phyloP scores from a whole-genome alignment of 106 monocot species.

The Platanthera zijinensis region DNA sequence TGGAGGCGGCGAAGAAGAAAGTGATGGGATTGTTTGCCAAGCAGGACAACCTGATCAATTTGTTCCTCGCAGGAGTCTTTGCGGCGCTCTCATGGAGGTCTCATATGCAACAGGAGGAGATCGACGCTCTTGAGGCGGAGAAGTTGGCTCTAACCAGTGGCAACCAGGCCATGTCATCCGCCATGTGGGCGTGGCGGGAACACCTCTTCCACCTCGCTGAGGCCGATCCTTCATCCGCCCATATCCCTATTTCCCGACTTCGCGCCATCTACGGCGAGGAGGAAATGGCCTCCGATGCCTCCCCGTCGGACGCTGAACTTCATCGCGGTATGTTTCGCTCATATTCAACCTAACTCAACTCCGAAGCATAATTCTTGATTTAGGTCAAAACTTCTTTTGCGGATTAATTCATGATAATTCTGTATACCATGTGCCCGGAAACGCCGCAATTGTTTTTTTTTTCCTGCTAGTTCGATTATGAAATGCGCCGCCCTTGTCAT shows the following conservation, averaged over 20 bases:
- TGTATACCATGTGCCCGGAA: not conserved
- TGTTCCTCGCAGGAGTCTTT: slow-evolving; percentile 25
- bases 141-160: slow-evolving; percentile 21
- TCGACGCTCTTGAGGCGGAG: slow-evolving; percentile 55
- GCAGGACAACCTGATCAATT: slow-evolving; percentile 33
- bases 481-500: no score
- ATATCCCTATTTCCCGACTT: slow-evolving; percentile 30
- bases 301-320: not conserved
- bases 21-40: slow-evolving; percentile 10
- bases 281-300: not conserved
- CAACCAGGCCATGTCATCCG: slow-evolving; percentile 29
- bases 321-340: not conserved
- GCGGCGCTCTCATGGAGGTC: slow-evolving; percentile 35
- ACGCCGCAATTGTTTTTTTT: no score
- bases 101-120: slow-evolving; percentile 32
- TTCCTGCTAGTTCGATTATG: no score
- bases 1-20: slow-evolving; percentile 6
- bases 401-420: no score
- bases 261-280: slow-evolving; percentile 48
- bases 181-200: slow-evolving; percentile 54
- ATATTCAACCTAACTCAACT: not conserved
- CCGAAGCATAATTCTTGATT: not conserved
- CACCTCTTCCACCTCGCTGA: slow-evolving; percentile 27
- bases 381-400: not conserved
- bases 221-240: slow-evolving; percentile 18